These are phyloP conservation scores for Taiwanofungus camphoratus DNA, from an alignment of 1,284 basidiomycete genomes.

Conservation along the genomic window DNA sequence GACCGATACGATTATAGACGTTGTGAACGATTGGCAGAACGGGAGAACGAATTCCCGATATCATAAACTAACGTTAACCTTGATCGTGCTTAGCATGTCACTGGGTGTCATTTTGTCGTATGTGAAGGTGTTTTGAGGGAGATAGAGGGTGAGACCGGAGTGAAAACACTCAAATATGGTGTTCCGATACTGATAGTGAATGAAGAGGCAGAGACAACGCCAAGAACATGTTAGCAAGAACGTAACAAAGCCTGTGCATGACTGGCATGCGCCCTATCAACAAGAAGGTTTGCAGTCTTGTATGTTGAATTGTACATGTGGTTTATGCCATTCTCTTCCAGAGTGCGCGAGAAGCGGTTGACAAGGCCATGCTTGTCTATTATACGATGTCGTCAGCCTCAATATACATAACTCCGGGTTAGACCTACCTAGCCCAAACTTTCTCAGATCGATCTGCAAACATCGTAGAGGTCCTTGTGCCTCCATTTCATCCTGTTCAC, in stretches of 20 bases:
- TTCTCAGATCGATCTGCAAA: conserved; percentile 63
- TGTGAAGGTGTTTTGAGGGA: background rate
- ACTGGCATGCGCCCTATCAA: conserved; percentile 31
- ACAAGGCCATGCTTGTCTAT: conserved; percentile 75
- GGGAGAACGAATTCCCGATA: no score
- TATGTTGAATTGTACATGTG: conserved; percentile 84
- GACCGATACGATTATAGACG: no score
- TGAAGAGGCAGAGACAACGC: background rate
- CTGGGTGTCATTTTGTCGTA: background rate
- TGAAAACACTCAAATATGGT: no score
- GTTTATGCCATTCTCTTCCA: conserved; percentile 68
- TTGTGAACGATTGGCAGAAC: no score
- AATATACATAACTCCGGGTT: background rate
- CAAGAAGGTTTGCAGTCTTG: conserved; percentile 79
- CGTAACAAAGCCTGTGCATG: conserved; percentile 27
- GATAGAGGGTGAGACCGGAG: background rate
- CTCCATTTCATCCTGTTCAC: conserved; percentile 28
- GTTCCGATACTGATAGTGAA: no score
- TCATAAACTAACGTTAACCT: no score
- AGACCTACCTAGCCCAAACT: conserved; percentile 59
- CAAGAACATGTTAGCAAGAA: conserved; percentile 20
- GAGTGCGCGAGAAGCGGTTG: conserved; percentile 66
- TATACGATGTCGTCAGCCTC: conserved; percentile 3
- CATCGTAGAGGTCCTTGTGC: conserved; percentile 46
- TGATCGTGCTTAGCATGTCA: no score